phyloP scores from a whole-genome alignment of 1,284 basidiomycete species.

The Cryptococcus jaspeensis region DNA sequence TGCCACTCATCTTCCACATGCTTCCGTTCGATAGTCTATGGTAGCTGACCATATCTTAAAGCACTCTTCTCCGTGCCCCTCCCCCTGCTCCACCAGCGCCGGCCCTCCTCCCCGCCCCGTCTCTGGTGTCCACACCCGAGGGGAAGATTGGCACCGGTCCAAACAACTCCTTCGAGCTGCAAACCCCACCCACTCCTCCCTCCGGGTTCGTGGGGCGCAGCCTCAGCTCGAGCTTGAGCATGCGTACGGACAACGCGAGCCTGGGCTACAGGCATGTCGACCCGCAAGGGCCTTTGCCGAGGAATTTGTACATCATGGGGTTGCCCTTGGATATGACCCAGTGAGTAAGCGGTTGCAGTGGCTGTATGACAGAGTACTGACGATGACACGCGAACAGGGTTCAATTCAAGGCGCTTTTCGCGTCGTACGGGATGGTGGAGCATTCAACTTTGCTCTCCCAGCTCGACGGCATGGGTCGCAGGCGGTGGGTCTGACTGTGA shows the following conservation, averaged over 20 bases:
- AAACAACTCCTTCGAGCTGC: constrained; percentile 2
- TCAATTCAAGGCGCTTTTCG: constrained; percentile 41
- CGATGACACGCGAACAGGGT: constrained; percentile 14
- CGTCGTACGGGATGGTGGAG: constrained; percentile 37
- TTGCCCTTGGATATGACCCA: constrained; percentile 44
- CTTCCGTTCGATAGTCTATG: background rate
- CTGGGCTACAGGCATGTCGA: constrained; percentile 21
- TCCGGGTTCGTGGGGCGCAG: background rate
- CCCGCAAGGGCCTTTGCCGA: constrained; percentile 23
- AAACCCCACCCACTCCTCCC: constrained; percentile 11
- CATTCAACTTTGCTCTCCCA: constrained; percentile 46
- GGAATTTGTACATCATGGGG: constrained; percentile 46
- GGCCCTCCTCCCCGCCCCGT: background rate
- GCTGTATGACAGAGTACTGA: constrained; percentile 5
- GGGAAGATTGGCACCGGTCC: background rate
- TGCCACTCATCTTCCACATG: background rate
- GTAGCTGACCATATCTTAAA: background rate
- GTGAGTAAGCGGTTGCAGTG: constrained; percentile 16
- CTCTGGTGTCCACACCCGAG: background rate
- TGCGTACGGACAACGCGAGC: background rate
- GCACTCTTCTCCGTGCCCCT: constrained; percentile 16
- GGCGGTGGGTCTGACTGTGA: constrained; percentile 14
- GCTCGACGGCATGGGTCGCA: constrained; percentile 43
- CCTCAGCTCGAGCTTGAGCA: background rate
- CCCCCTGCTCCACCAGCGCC: background rate